Base-by-base conservation (phyloP, 2,329 filamentous ascomycete genomes). In the Phoma herbarum region DNA sequence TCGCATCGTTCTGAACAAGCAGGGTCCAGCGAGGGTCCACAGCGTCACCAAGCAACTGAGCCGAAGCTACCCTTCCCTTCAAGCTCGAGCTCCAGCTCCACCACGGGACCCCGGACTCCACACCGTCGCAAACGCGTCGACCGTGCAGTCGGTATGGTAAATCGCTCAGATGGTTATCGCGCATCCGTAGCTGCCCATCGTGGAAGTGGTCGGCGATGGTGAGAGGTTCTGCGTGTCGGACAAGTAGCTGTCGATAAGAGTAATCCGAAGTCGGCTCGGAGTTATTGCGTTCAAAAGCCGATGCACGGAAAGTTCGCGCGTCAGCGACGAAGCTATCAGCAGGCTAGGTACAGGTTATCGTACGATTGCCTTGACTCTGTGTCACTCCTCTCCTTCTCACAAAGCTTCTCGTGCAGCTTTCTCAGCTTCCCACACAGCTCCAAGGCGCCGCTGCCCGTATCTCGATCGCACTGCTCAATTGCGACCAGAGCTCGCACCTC, bases 261-360 rank as follows among this genome's bases (percentile, higher is more conserved):
- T 31, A 56, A 46, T 44, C 53, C 53, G 53, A 57, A 42, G 33
- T 46, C 53, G 53, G 53, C 53, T 57, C 46, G 46, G 47, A 39
- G 25, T 39, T 51, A 31, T 43, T 33, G 31, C n/a, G 25, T 41
- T 46, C 56, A 59, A 46, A 59, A 4, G 56, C 50, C 56, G 56
- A 54, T 29, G 8, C n/a, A 23, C 53, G 55, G 43, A 48, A 57
- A 57, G 35, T 16, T 57, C 47, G 35, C 52, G 45, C 39, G 56
- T 51, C 50, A 46, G 56, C 48, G 18, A 4, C 10, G 14, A 22
- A 41, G 37, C 35, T 39, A 39, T 11, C 35, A 11, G n/a, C 31
- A 7, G 31, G 16, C 31, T 35, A 35, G 31, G 31, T n/a, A n/a
- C n/a, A 31, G 39, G 45, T 41, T 33, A 45, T 50, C 54, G 54